phyloP scores from a whole-genome alignment of 129 eudicot species.

The Gnaphalium uliginosum region DNA sequence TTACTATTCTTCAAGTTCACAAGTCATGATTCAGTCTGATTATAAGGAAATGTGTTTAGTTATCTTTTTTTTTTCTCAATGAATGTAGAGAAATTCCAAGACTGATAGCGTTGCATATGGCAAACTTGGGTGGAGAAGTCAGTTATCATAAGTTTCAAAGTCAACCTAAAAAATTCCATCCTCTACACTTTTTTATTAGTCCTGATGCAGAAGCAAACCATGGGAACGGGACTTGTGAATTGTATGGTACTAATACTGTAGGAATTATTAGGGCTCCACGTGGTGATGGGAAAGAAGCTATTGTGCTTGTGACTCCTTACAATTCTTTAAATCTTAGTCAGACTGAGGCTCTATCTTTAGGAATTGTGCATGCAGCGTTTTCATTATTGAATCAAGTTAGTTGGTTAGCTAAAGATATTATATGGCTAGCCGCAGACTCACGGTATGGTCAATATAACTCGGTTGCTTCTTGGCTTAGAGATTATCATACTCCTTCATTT shows the following conservation, averaged over 20 bases:
- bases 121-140: constrained; percentile 81
- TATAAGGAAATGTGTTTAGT: constrained; percentile 12
- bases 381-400: constrained; percentile 75
- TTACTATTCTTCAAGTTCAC: background rate
- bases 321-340: constrained; percentile 53
- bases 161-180: constrained; percentile 59
- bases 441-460: constrained; percentile 75
- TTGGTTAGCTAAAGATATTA: constrained; percentile 96
- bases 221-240: constrained; percentile 55
- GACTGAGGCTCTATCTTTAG: constrained; percentile 76
- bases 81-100: constrained; percentile 69
- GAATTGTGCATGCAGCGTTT: constrained; percentile 65
- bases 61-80: constrained; percentile 2
- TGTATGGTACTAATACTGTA: constrained; percentile 61
- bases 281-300: constrained; percentile 96
- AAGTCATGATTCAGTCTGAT: background rate
- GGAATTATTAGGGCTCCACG: constrained; percentile 95
- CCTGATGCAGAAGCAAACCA: constrained; percentile 48
- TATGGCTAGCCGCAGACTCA: constrained; percentile 97
- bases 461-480: constrained; percentile 87
- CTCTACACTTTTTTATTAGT: constrained; percentile 68
- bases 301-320: constrained; percentile 92
- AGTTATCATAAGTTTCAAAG: constrained; percentile 70
- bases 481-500: constrained; percentile 68
- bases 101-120: constrained; percentile 57